Conservation (phyloP, 371 early-diverging fungal species). For the Rhizopus delemar region DNA sequence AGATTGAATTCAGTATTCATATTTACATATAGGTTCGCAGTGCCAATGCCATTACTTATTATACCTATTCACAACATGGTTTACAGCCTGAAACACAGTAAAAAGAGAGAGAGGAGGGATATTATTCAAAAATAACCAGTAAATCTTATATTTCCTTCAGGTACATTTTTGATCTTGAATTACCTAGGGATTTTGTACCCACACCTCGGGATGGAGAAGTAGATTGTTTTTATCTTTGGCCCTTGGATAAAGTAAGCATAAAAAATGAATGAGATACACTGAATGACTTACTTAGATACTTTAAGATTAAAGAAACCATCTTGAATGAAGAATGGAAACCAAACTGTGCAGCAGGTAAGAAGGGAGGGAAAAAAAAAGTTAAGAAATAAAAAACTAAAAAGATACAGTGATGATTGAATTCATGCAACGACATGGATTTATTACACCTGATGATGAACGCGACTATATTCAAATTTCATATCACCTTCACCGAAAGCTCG, state of each 20-base stretch:
- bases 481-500: constrained; percentile 65
- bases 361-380: neutral
- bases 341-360: constrained; percentile 73
- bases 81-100: constrained; percentile 76
- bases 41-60: constrained; percentile 74
- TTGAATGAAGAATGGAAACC: constrained; percentile 79
- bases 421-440: constrained; percentile 72
- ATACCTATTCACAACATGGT: constrained; percentile 53
- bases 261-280: neutral
- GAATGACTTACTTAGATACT: neutral
- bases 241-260: constrained; percentile 60
- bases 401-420: constrained; percentile 77
- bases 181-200: constrained; percentile 68
- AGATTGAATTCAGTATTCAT: neutral
- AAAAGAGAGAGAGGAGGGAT: neutral
- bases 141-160: constrained; percentile 25
- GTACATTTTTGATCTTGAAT: constrained; percentile 81
- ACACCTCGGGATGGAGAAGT: constrained; percentile 89
- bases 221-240: constrained; percentile 76
- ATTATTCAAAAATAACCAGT: neutral
- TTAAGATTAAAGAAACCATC: constrained; percentile 55
- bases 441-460: constrained; percentile 82
- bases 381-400: neutral
- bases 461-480: constrained; percentile 73
- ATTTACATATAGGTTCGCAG: constrained; percentile 40